Evolutionary conservation across 495 filamentous ascomycete genomes (phyloP), one percentile per base, ranked within the genome.

Genomic region (Pseudomonodictys pantanalensis): DNA sequence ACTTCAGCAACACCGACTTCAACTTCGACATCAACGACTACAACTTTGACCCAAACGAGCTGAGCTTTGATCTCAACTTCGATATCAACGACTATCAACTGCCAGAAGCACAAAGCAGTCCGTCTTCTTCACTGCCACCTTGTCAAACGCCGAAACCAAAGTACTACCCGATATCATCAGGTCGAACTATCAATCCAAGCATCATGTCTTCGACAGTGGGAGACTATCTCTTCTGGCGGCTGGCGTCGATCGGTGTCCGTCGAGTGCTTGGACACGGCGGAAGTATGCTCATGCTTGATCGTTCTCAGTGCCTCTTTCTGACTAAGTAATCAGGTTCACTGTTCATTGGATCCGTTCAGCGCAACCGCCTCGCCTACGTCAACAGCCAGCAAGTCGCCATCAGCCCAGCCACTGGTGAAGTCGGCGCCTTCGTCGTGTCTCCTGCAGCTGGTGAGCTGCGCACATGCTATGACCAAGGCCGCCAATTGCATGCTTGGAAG

Each of bases 321-420:
- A 11, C 46, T 52, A 41, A 49, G 3, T 25, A 1, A 25, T 10
- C 25, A 59, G 56, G 29, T 7, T 9, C 56, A 2, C 10, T 51
- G 2, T 59, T 59, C 47, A 29, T 59, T 4, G 56, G 56, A 1
- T 59, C 56, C 9, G 32, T 51, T 1, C 56, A 59, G 45, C 30
- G 56, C 2, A 59, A 52, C 38, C 11, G 28, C 17, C 45, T 59
- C 6, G n/a, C 20, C 29, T 52, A 59, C 26, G 12, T 2, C 1
- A 28, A 52, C 20, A 9, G 41, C 30, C 10, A 30, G 17, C 32
- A 26, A 7, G 3, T 25, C 8, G 26, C 1, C 25, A 18, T 30
- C 22, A 7, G 2, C 3, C 32, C 43, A n/a, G 3, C 2, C 15
- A 23, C 1, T n/a, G 8, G 17, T 25, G 47, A 59, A 44, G 22